A percentile compares a stretch with the other conserved stretches of the same genome.
Evolutionary conservation across 1,284 basidiomycete species (phyloP).

Genomic region (Heterobasidion annosum): DNA sequence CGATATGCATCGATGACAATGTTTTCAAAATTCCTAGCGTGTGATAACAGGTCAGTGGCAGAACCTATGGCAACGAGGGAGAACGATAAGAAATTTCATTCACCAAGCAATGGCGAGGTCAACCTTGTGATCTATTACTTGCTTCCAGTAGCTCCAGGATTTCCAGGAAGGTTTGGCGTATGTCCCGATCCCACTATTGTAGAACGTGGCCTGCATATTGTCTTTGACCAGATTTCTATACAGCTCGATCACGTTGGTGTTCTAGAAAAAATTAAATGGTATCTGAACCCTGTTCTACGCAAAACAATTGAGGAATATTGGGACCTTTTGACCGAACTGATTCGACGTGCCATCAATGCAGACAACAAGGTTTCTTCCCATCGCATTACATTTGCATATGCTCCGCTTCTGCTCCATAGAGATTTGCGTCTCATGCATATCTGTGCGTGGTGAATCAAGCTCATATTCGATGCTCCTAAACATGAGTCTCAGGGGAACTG

Average conservation of each 20-base stretch:
- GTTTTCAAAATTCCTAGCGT: conserved; percentile 22
- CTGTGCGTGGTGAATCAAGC: too few species aligned
- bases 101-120: conserved; percentile 23
- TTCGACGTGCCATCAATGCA: conserved; percentile 30
- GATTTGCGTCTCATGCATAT: too few species aligned
- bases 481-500: too few species aligned
- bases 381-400: too few species aligned
- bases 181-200: conserved; percentile 33
- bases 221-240: conserved; percentile 13
- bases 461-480: too few species aligned
- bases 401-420: too few species aligned
- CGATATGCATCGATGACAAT: conserved; percentile 26
- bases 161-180: conserved; percentile 20
- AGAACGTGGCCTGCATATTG: conserved; percentile 23
- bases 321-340: conserved; percentile 21
- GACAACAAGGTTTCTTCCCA: conserved; percentile 20
- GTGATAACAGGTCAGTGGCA: not conserved
- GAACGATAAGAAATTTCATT: not conserved
- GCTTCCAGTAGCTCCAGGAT: conserved; percentile 7
- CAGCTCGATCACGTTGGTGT: conserved; percentile 17
- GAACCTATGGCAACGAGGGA: not conserved
- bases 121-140: conserved; percentile 13
- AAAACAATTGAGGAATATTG: not conserved
- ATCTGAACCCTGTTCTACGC: too few species aligned
- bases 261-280: conserved; percentile 8